phyloP scores from a whole-genome alignment of 192 early-diverging fungal genomes.

The Geranomyces michiganensis region DNA sequence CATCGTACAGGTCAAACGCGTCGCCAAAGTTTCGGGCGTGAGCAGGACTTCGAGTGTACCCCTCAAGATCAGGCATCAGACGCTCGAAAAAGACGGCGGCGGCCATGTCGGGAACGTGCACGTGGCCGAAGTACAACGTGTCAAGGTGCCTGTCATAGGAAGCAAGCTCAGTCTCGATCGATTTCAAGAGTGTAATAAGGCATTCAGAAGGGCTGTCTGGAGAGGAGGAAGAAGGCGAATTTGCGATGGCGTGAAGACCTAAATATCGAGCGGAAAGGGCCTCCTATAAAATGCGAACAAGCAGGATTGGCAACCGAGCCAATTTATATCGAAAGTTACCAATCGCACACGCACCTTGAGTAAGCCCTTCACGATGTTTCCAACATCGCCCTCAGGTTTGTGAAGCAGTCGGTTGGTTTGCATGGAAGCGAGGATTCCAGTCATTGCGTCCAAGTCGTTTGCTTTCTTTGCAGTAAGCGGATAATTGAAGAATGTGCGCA shows the following conservation, averaged over 20 bases:
- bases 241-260: constrained; percentile 34
- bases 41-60: constrained; percentile 21
- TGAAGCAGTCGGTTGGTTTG: constrained; percentile 5
- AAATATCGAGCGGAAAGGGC: constrained; percentile 34
- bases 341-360: not conserved
- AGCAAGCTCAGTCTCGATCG: constrained; percentile 33
- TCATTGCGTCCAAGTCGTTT: constrained; percentile 9
- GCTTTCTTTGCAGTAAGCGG: constrained; percentile 14
- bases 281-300: not conserved
- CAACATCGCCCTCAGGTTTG: constrained; percentile 1
- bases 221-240: constrained; percentile 10
- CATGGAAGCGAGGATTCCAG: constrained; percentile 6
- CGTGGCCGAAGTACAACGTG: constrained; percentile 20
- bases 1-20: constrained; percentile 46
- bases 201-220: constrained; percentile 19
- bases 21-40: constrained; percentile 29
- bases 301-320: not conserved
- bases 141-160: constrained; percentile 31
- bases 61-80: constrained; percentile 32
- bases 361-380: constrained; percentile 1
- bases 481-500: constrained; percentile 42
- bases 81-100: constrained; percentile 36
- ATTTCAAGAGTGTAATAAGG: constrained; percentile 8
- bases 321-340: not conserved
- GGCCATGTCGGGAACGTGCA: constrained; percentile 49